Evolutionary conservation across 2,329 filamentous ascomycete genomes (phyloP), one percentile per base, ranked within the genome.

Genomic region (Daldinia eschscholtzii): DNA sequence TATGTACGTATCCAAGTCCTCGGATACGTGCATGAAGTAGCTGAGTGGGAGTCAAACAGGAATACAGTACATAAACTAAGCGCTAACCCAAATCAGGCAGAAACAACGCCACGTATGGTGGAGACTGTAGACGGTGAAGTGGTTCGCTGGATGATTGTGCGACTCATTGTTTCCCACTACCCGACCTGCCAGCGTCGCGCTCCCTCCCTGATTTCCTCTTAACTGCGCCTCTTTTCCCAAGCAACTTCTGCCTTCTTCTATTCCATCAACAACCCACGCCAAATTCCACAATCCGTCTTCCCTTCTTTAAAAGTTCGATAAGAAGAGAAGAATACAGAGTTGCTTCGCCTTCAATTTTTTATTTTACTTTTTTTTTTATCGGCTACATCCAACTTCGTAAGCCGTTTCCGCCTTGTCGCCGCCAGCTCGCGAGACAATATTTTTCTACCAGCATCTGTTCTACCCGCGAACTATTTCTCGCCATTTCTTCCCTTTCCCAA

Each of bases 331-430:
- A 69, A 69, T 60, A 53, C 46, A 42, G 55, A 37, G 13, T 18
- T 48, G 42, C 30, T 46, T 46, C n/a, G 4, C 37, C 23, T 59
- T 59, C 39, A 20, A 28, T 58, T 37, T 37, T 57, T 60, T 65
- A 48, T 66, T 62, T 61, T 65, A 57, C 68, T 72, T 72, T 41
- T 67, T 67, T 72, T 65, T 60, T 65, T 64, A 58, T 62, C 73
- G 77, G 72, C 72, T 76, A 75, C 77, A 79, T 72, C 77, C 76
- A 79, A 78, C 77, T 77, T 79, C 75, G 75, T 67, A 66, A 70
- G 76, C 75, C 77, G 71, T 65, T 65, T 42, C 57, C 68, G 52
- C 50, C 44, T 64, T 48, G 56, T 60, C 15, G 33, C 15, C 23
- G 33, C 28, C 64, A 58, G 44, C 50, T 61, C 50, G 48, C 72